Percentiles rank a stretch among this genome's conserved stretches.
Conservation (phyloP, 176 grass and related monocot genomes). For the Phoenix dactylifera region DNA sequence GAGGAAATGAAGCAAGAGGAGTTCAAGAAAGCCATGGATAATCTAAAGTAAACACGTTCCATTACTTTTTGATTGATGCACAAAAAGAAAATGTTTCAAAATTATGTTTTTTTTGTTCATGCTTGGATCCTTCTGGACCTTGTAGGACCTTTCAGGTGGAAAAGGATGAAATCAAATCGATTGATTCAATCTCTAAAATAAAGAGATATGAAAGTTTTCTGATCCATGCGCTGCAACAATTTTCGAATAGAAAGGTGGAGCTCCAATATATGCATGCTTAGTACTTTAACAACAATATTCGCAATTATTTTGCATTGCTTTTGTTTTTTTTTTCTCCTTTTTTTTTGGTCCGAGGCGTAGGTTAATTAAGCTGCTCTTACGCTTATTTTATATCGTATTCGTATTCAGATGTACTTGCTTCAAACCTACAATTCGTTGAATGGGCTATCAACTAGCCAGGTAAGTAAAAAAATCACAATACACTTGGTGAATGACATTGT, state of each 20-base stretch:
- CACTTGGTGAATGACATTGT: too few relatives aligned
- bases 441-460: not conserved
- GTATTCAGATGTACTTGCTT: not conserved
- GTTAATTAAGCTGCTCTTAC: not conserved
- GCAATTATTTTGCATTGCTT: not conserved
- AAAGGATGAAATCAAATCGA: not conserved
- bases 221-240: not conserved
- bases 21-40: not conserved
- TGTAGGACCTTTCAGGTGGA: constrained; percentile 7
- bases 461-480: not conserved
- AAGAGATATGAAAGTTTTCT: not conserved
- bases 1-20: not conserved
- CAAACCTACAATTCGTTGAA: not conserved
- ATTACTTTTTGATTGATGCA: not conserved
- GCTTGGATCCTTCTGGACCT: not conserved
- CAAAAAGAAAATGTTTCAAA: not conserved
- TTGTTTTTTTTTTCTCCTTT: too few relatives aligned
- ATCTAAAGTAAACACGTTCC: not conserved
- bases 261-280: not conserved
- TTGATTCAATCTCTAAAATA: not conserved
- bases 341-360: too few relatives aligned
- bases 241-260: not conserved
- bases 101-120: not conserved
- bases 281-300: not conserved
- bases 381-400: not conserved